These are phyloP conservation scores for Cystofilobasidium ferigula DNA, from an alignment of 768 basidiomycete genomes.

Conservation along the genomic window DNA sequence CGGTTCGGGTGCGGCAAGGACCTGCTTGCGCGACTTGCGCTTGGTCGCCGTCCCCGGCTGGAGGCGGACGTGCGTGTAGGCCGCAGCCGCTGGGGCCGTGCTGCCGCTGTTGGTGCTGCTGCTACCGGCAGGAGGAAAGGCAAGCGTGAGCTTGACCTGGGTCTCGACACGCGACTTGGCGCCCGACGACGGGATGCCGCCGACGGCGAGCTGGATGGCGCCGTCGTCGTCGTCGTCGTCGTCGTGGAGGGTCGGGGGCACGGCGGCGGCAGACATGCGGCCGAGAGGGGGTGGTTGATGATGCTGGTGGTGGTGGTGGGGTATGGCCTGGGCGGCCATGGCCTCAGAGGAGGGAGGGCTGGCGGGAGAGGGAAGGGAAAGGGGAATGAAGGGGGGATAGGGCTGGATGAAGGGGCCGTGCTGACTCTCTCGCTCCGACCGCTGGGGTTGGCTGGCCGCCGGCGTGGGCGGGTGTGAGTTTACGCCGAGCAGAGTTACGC, in stretches of 20 bases:
- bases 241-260: too few relatives aligned
- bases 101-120: constrained; percentile 23
- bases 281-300: not conserved
- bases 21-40: constrained; percentile 69
- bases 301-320: too few relatives aligned
- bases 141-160: constrained; percentile 60
- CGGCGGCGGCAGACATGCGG: not conserved
- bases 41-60: constrained; percentile 75
- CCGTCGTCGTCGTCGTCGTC: too few relatives aligned
- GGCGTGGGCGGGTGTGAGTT: too few relatives aligned
- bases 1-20: constrained; percentile 41
- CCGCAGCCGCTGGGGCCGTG: constrained; percentile 39
- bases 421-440: too few relatives aligned
- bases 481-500: too few relatives aligned
- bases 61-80: constrained; percentile 73
- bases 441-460: too few relatives aligned
- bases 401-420: too few relatives aligned
- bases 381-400: too few relatives aligned
- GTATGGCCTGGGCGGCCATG: too few relatives aligned
- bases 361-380: too few relatives aligned
- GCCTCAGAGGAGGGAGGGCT: too few relatives aligned
- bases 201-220: constrained; percentile 65
- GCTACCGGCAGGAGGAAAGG: constrained; percentile 60
- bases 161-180: constrained; percentile 93
- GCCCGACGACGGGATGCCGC: constrained; percentile 68